Base-by-base conservation (phyloP, 371 early-diverging fungal genomes). In the Mucor plumbeus region DNA sequence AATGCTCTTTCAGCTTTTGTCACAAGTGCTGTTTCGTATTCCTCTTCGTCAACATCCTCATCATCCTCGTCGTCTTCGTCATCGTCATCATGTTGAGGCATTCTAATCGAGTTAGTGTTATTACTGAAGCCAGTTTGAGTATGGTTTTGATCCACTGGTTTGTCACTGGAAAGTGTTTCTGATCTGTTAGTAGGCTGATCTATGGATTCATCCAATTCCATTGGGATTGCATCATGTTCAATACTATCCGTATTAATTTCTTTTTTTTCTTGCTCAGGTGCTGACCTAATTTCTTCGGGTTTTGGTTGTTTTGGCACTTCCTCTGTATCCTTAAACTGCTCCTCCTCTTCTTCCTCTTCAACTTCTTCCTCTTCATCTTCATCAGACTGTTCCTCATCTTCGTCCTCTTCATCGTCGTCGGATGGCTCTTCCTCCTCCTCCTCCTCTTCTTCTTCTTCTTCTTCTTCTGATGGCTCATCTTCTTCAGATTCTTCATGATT, bases 1-100 rank as follows among this genome's bases (percentile, higher is more conserved):
- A 67, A 31, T 19, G 33, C 62, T 5, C 66, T 65, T 39, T 76
- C 79, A 31, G 74, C 70, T 72, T 76, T 71, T 68, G 67, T 79
- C 62, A 68, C 75, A 55, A 69, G 62, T 2, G 62, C 53, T 14
- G 62, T 53, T 26, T 62, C 53, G 39, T 50, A 62, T 26, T 62
- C 67, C 15, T 74, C 64, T 43, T 67, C 67, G 0, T 67, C 61
- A 31, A 50, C 48, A 38, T 62, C 62, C 1, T 62, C 62, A 1
- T 60, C 60, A 1, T 44, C 60, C 1, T 43, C 44, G 0, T 60
- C 60, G 2, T 62, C 62, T 3, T 50, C 50, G 3, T 62, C 65
- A 0, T 64, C 57, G 5, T 66, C 61, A 13, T 56, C 55, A 4
- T 64, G 61, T 17, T 55, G 55, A 26, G 33, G n/a, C 26, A 6